phyloP scores from a whole-genome alignment of 2,329 filamentous ascomycete genomes.

The Pyricularia grisea region DNA sequence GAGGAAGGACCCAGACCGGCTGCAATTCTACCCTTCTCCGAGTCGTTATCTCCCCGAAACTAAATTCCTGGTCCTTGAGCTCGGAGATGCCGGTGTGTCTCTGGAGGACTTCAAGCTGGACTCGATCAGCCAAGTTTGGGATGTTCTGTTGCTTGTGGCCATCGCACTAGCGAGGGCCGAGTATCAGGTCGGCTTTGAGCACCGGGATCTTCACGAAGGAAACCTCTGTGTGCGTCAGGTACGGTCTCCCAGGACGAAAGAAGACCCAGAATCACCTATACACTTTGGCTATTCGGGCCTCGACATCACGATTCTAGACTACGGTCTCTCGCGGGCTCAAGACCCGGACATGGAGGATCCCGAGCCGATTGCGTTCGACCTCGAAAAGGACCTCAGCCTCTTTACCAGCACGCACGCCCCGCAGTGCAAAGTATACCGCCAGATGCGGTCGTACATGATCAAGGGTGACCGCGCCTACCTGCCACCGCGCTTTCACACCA shows the following conservation, averaged over 20 bases:
- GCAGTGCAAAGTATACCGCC: conserved; percentile 53
- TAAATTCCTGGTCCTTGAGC: conserved; percentile 50
- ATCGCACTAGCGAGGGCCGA: conserved; percentile 53
- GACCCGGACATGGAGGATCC: conserved; percentile 22
- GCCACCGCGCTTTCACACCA: conserved; percentile 34
- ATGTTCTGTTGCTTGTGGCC: conserved; percentile 51
- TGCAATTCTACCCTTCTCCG: conserved; percentile 54
- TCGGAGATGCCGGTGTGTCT: conserved; percentile 52
- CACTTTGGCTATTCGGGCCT: conserved; percentile 51
- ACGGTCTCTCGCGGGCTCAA: conserved; percentile 52
- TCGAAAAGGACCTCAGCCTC: conserved; percentile 49
- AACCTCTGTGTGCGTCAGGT: conserved; percentile 49
- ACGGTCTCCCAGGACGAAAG: conserved; percentile 19
- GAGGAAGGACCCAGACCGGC: conserved; percentile 42
- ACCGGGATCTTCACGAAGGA: conserved; percentile 57
- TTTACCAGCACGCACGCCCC: conserved; percentile 51
- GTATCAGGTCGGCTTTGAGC: conserved; percentile 50
- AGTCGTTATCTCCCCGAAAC: conserved; percentile 49
- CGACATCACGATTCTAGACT: conserved; percentile 56
- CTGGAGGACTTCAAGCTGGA: conserved; percentile 48
- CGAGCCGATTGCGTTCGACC: conserved; percentile 38
- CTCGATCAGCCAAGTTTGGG: conserved; percentile 46
- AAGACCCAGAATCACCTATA: conserved; percentile 19
- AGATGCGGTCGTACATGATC: conserved; percentile 49
- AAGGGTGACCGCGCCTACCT: conserved; percentile 40